Evolutionary conservation across 2,329 filamentous ascomycete genomes (phyloP).

Genomic region (Fusarium hainanense): DNA sequence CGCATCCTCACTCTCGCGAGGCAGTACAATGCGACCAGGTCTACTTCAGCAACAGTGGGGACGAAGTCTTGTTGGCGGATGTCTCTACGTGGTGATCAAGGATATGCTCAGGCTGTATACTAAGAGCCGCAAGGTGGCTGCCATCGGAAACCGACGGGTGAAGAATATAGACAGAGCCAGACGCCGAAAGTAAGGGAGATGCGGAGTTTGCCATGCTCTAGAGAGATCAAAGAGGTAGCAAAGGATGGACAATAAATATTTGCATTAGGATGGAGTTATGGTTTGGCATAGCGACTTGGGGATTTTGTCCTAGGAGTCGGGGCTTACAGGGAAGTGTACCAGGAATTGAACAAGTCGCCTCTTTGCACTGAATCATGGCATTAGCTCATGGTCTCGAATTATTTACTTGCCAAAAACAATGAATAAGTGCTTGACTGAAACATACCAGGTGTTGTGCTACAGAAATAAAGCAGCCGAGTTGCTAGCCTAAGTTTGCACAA

Average conservation of each 20-base stretch:
- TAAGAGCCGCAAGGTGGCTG: slow-evolving; percentile 70
- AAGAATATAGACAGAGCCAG: slow-evolving; percentile 59
- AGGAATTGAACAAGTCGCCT: slow-evolving; percentile 14
- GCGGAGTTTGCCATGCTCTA: not conserved
- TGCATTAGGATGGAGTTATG: slow-evolving; percentile 40
- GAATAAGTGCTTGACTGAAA: not conserved
- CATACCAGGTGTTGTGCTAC: too few relatives aligned
- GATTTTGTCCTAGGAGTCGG: not conserved
- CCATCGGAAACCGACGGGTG: slow-evolving; percentile 65
- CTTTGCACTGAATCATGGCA: not conserved
- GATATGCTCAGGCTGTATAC: slow-evolving; percentile 70
- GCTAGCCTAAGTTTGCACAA: too few relatives aligned
- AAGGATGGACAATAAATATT: slow-evolving; percentile 2
- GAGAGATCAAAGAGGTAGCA: not conserved
- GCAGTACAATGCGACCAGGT: slow-evolving; percentile 61
- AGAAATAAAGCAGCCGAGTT: too few relatives aligned
- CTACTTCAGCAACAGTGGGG: slow-evolving; percentile 89
- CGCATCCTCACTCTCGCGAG: slow-evolving; percentile 45
- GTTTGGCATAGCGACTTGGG: slow-evolving; percentile 14
- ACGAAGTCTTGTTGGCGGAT: slow-evolving; percentile 87
- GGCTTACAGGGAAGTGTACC: not conserved
- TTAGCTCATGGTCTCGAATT: not conserved
- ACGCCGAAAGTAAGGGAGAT: slow-evolving; percentile 48
- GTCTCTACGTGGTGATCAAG: slow-evolving; percentile 87
- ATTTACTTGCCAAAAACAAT: not conserved